Base-by-base conservation (phyloP, 108 stramenopile species). In the Licmophora abbreviata region DNA sequence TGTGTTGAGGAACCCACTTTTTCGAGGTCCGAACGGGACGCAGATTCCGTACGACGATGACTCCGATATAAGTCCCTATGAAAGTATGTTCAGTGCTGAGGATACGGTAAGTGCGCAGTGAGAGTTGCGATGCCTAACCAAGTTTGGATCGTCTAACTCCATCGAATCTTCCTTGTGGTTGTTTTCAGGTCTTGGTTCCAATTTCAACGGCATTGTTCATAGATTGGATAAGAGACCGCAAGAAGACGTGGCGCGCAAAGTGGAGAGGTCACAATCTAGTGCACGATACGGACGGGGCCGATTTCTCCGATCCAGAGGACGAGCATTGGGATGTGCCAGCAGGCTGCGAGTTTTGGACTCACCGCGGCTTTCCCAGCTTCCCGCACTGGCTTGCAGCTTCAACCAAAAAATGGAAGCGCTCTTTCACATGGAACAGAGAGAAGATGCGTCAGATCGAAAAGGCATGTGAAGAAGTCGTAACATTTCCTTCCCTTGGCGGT, bases 381-480 rank as follows among this genome's bases (percentile, higher is more conserved):
- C 54, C 68, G 12, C 38, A 66, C 9, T 88, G 85, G 85, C 48
- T 81, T 30, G 17, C 47, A 4, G 38, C 54, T 5, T 59, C 64
- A 6, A 69, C 63, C 27, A 14, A 30, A 6, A 52, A 69, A 46
- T 88, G 85, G 85, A 72, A 71, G 31, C 40, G 51, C 9, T 65
- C 64, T 0, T 88, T 83, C 64, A 68, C 64, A 11, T 83, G 81
- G 79, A 74, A 83, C 32, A 29, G 63, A 42, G 51, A 56, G 27
- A 73, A 74, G 33, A 24, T 58, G n/a, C 49, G 59, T 42, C 60
- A 60, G 29, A 61, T 88, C 26, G 69, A 88, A 47, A 17, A 73
- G 32, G 74, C 69, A 29, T 70, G 68, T 30, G 71, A 81, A 44
- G 78, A 80, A 56, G 66, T 78, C 15, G 85, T 83, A 44, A 64